Conservation (phyloP, 2,329 filamentous ascomycete species). For the Fusarium nematophilum region DNA sequence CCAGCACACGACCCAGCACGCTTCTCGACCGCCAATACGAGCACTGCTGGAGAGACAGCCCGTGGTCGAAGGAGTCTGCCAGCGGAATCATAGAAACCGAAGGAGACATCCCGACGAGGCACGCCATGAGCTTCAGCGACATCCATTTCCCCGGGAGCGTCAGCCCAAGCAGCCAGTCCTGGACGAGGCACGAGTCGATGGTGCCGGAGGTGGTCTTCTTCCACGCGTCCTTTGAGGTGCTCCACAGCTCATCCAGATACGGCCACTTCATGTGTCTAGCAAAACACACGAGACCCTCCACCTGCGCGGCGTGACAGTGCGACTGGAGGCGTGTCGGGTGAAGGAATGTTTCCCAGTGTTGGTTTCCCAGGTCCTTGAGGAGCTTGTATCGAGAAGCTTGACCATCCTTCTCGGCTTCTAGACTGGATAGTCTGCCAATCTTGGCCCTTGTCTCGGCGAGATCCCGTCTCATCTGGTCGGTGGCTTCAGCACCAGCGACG, state of each 20-base stretch:
- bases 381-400: background rate
- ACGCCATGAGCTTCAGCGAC: constrained; percentile 11
- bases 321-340: constrained; percentile 4
- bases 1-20: constrained; percentile 10
- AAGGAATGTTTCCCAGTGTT: constrained; percentile 7
- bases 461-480: background rate
- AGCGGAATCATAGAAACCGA: background rate
- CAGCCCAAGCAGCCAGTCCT: constrained; percentile 13
- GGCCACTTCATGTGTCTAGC: constrained; percentile 19
- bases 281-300: constrained; percentile 11
- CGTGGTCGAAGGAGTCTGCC: background rate
- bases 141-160: constrained; percentile 13
- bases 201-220: background rate
- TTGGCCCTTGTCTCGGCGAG: background rate
- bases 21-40: constrained; percentile 15
- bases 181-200: background rate
- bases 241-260: constrained; percentile 2
- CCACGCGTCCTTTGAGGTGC: constrained; percentile 1
- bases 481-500: background rate
- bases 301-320: constrained; percentile 11
- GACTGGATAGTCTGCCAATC: background rate
- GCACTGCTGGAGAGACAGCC: background rate
- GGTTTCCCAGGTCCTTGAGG: background rate
- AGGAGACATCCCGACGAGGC: constrained; percentile 5
- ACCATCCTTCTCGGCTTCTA: background rate